Conservation (phyloP, 306 rosid genomes). For the Citrullus colocynthis region DNA sequence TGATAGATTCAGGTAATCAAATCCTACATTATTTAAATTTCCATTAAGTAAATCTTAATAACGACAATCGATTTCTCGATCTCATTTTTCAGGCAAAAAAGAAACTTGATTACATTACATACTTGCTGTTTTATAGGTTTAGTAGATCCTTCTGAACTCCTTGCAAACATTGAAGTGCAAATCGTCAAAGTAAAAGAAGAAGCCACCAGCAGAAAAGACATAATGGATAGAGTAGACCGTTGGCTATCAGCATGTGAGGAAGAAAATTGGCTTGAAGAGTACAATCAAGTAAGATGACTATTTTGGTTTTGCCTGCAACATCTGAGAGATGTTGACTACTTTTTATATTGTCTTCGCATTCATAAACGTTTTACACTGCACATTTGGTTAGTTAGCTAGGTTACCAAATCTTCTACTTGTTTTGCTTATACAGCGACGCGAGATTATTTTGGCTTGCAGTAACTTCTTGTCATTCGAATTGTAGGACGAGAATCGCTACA, state of each 20-base stretch:
- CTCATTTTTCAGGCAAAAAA: neutral
- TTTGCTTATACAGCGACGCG: neutral
- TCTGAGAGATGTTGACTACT: neutral
- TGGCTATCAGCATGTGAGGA: constrained; percentile 96
- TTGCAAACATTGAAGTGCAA: constrained; percentile 75
- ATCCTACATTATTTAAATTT: neutral
- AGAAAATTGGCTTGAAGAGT: constrained; percentile 95
- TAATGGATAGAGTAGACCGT: constrained; percentile 74
- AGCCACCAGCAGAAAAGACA: constrained; percentile 77
- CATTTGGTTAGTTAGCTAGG: neutral
- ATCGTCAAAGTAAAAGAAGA: constrained; percentile 65
- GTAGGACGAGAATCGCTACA: constrained; percentile 82
- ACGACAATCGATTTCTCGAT: neutral
- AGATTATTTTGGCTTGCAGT: neutral
- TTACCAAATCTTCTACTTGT: neutral
- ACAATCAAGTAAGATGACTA: constrained; percentile 56
- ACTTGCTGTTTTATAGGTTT: constrained; percentile 37
- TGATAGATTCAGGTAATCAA: constrained; percentile 76
- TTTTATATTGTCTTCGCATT: neutral
- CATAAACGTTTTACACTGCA: neutral
- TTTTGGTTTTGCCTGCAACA: constrained; percentile 2
- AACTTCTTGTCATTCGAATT: constrained; percentile 3
- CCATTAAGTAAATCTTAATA: neutral
- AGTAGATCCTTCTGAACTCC: constrained; percentile 81
- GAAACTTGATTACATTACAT: neutral